Percentiles rank a stretch among this genome's conserved stretches.
Evolutionary conservation across 1,284 basidiomycete species (phyloP).

Genomic region (Tylopilus sp.): DNA sequence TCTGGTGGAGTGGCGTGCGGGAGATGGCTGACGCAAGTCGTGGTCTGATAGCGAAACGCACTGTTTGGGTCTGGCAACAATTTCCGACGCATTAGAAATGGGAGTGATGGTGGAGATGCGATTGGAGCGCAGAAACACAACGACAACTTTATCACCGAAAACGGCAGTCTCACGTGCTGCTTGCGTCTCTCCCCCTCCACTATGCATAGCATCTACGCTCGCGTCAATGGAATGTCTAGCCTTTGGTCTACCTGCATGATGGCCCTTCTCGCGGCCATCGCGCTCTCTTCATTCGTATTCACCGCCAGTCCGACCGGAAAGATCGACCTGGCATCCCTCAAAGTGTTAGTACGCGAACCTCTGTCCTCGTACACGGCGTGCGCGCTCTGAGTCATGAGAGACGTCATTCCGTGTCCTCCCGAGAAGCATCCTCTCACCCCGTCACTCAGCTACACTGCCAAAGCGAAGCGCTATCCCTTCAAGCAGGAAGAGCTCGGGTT

Average conservation of each 20-base stretch:
- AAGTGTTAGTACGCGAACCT: conserved; percentile 53
- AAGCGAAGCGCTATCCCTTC: conserved; percentile 51
- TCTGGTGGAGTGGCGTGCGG: conserved; percentile 13
- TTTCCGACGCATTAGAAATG: conserved; percentile 22
- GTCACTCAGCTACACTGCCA: conserved; percentile 47
- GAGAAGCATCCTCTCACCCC: conserved; percentile 16
- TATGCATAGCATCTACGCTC: conserved; percentile 68
- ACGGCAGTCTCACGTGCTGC: not conserved
- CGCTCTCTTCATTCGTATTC: conserved; percentile 67
- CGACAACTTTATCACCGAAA: not conserved
- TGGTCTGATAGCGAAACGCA: conserved; percentile 8
- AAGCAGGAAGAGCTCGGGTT: conserved; percentile 70
- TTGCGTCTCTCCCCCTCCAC: not conserved
- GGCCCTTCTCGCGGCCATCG: conserved; percentile 68
- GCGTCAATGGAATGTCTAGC: conserved; percentile 71
- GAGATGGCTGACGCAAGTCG: conserved; percentile 7
- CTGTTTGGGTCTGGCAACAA: conserved; percentile 20
- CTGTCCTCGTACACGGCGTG: not conserved
- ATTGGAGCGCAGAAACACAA: conserved; percentile 1
- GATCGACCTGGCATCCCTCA: conserved; percentile 57
- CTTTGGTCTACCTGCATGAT: conserved; percentile 77
- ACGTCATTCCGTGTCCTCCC: conserved; percentile 7
- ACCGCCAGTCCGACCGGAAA: conserved; percentile 54
- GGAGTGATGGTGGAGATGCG: conserved; percentile 10
- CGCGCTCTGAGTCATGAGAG: not conserved